These are phyloP conservation scores for Aspergillus chevalieri DNA, from an alignment of 2,329 filamentous ascomycete genomes.

Conservation along the genomic window DNA sequence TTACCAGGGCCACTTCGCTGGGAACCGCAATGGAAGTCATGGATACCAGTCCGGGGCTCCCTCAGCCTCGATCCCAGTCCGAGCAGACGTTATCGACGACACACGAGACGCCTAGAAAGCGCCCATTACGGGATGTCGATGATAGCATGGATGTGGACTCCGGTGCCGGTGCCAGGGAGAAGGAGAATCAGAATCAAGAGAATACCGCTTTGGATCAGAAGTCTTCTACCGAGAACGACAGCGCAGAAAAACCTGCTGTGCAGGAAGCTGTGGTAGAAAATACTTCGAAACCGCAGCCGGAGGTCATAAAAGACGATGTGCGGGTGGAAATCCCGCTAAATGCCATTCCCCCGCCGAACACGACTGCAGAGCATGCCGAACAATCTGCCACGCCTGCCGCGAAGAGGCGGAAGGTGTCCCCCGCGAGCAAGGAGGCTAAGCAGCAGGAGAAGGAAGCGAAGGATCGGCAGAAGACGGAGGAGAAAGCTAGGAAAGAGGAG, in stretches of 20 bases:
- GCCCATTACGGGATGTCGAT: slow-evolving; percentile 24
- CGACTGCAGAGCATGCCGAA: background rate
- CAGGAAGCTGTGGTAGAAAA: background rate
- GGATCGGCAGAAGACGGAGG: slow-evolving; percentile 33
- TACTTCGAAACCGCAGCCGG: background rate
- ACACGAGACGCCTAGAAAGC: slow-evolving; percentile 19
- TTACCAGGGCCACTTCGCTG: background rate
- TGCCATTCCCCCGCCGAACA: slow-evolving; percentile 2
- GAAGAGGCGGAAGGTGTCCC: slow-evolving; percentile 31
- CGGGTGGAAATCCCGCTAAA: background rate
- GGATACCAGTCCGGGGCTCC: slow-evolving; percentile 17
- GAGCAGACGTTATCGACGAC: slow-evolving; percentile 11
- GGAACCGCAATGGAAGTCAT: slow-evolving; percentile 9
- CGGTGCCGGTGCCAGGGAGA: background rate
- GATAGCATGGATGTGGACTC: background rate
- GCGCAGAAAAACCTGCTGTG: background rate
- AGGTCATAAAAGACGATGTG: background rate
- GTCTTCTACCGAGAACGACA: background rate
- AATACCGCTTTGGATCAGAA: slow-evolving; percentile 7
- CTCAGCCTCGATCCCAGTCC: slow-evolving; percentile 9
- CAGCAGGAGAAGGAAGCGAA: slow-evolving; percentile 24
- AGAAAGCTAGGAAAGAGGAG: slow-evolving; percentile 26
- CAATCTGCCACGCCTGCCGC: slow-evolving; percentile 9
- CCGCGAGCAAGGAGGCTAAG: slow-evolving; percentile 21
- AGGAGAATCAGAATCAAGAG: slow-evolving; percentile 13